These are phyloP conservation scores for Trametes maxima DNA, from an alignment of 768 basidiomycete species.

Conservation along the genomic window DNA sequence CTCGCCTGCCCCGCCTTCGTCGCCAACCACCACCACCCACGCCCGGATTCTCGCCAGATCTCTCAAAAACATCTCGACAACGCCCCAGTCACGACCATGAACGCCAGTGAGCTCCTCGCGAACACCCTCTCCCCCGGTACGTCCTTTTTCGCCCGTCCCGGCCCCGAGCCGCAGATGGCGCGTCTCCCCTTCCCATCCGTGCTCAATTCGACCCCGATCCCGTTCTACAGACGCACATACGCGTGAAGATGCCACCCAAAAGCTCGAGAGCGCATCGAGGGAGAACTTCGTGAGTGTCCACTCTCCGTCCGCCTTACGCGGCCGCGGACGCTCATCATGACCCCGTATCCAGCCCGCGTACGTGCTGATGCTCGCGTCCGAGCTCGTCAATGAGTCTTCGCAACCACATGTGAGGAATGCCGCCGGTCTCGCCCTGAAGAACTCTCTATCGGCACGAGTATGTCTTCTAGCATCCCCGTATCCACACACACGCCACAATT, in stretches of 20 bases:
- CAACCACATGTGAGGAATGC: slow-evolving; percentile 84
- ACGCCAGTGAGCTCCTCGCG: slow-evolving; percentile 86
- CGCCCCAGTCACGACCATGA: slow-evolving; percentile 59
- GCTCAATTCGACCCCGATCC: slow-evolving; percentile 26
- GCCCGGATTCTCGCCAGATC: slow-evolving; percentile 18
- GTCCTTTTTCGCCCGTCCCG: slow-evolving; percentile 42
- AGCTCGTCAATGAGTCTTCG: slow-evolving; percentile 76
- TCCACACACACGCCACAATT: slow-evolving; percentile 26
- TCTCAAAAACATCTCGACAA: slow-evolving; percentile 19
- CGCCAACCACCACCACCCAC: slow-evolving; percentile 20
- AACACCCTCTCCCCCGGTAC: slow-evolving; percentile 90
- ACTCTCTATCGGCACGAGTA: slow-evolving; percentile 88
- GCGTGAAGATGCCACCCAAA: slow-evolving; percentile 89
- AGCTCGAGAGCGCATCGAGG: slow-evolving; percentile 82
- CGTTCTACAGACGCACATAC: slow-evolving; percentile 70
- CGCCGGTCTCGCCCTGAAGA: slow-evolving; percentile 97
- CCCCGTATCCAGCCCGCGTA: slow-evolving; percentile 77
- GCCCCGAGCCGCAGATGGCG: slow-evolving; percentile 15
- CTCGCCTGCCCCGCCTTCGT: slow-evolving; percentile 17
- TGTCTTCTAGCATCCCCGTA: slow-evolving; percentile 37
- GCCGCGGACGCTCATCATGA: slow-evolving; percentile 10
- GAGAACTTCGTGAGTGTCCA: slow-evolving; percentile 83
- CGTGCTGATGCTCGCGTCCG: slow-evolving; percentile 86
- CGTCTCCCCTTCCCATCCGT: slow-evolving; percentile 17
- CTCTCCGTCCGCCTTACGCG: slow-evolving; percentile 17